Evolutionary conservation across 2,329 filamentous ascomycete genomes (phyloP), one percentile per base, ranked within the genome.

Genomic region (Apiospora koreana): DNA sequence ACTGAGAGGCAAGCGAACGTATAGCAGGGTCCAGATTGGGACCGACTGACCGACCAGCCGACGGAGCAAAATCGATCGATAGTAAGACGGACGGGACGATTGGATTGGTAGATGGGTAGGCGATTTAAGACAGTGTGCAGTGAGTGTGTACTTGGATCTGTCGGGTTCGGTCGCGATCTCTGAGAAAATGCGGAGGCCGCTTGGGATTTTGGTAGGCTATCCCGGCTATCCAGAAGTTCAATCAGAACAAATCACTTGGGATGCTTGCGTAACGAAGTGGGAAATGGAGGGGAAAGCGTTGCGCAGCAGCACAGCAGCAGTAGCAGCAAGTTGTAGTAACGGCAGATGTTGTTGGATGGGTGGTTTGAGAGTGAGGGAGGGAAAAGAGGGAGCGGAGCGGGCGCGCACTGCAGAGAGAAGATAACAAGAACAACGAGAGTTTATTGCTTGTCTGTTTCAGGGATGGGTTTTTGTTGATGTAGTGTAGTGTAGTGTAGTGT

Each of bases 21-120:
- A 62, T 62, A 35, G 31, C n/a, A 62, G 28, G 21, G 54, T 62
- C 54, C 54, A 38, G 54, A 62, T 38, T 28, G 54, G 54, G 54
- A 62, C 54, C 54, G 54, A 62, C 54, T 62, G 54, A 62, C 54
- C 54, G 54, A 62, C 54, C 54, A 62, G 54, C 31, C 54, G 54
- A 62, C 54, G 54, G 54, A 12, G 18, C 41, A 43, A 62, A 62
- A 23, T 62, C 35, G 54, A 62, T 38, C 54, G 54, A 62, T 38
- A 62, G 31, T 38, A 62, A n/a, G n/a, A n/a, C n/a, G n/a, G 31
- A 62, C 54, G 54, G 54, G 35, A 62, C 9, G 54, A 62, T 62
- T 62, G 31, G 54, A 18, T 42, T 42, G 41, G 41, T 28, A 62
- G 54, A 38, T 16, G 41, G 41, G 41, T 18, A 43, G 41, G 41